phyloP scores from a whole-genome alignment of 805 yeast species.

The Kuraishia ogatae region DNA sequence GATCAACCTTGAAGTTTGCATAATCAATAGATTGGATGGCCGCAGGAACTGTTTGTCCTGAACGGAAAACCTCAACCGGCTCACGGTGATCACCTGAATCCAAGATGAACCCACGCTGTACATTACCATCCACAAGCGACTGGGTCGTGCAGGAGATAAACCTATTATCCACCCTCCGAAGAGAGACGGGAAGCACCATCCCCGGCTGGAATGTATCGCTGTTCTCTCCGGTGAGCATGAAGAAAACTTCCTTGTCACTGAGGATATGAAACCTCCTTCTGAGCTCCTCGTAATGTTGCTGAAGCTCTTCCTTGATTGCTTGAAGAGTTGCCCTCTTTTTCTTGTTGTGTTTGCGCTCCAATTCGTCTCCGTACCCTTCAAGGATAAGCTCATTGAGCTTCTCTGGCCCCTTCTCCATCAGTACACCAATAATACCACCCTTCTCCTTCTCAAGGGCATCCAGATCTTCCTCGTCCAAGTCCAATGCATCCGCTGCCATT shows the following conservation, averaged over 20 bases:
- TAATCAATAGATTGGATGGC: constrained; percentile 65
- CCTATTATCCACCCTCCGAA: constrained; percentile 49
- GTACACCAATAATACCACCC: constrained; percentile 69
- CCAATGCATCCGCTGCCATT: constrained; percentile 97
- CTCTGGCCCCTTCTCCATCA: constrained; percentile 60
- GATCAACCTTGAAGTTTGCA: constrained; percentile 63
- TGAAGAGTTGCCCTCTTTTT: constrained; percentile 73
- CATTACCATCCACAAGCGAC: constrained; percentile 39
- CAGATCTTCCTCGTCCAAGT: constrained; percentile 88
- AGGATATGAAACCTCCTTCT: constrained; percentile 63
- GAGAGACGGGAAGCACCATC: constrained; percentile 64
- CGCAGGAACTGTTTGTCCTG: constrained; percentile 84
- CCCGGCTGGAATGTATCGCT: constrained; percentile 60
- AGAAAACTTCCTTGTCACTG: constrained; percentile 68
- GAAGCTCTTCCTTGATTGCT: constrained; percentile 79
- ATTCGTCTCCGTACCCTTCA: constrained; percentile 87
- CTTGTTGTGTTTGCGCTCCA: constrained; percentile 64
- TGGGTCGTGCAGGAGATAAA: constrained; percentile 35
- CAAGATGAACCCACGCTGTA: constrained; percentile 19
- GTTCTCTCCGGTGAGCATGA: constrained; percentile 84
- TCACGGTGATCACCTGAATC: constrained; percentile 49
- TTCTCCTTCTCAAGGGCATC: constrained; percentile 67
- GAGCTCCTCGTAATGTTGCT: constrained; percentile 80
- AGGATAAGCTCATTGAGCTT: constrained; percentile 80
- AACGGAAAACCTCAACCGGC: constrained; percentile 32